These are phyloP conservation scores for Lipomyces sp. DNA, from an alignment of 805 yeast species.

Conservation along the genomic window DNA sequence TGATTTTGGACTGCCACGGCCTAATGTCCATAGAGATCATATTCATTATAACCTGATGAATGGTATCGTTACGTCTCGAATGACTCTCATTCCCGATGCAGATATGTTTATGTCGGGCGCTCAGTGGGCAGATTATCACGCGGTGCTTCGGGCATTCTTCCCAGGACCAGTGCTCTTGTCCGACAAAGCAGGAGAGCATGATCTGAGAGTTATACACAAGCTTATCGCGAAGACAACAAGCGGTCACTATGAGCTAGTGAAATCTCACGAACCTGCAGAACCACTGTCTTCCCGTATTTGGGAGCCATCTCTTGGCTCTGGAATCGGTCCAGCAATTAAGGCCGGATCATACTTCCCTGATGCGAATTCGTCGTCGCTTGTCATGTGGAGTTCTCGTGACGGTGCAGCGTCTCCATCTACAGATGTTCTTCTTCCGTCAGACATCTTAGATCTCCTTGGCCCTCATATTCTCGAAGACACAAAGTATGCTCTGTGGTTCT, in stretches of 20 bases:
- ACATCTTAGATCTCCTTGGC: constrained; percentile 8
- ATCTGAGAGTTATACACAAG: constrained; percentile 12
- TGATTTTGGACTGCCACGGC: constrained; percentile 18
- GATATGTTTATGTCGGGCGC: constrained; percentile 19
- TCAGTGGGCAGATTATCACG: constrained; percentile 19
- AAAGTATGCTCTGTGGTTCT: constrained; percentile 7
- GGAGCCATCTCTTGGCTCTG: constrained; percentile 12
- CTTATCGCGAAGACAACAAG: constrained; percentile 7
- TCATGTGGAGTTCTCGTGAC: constrained; percentile 17
- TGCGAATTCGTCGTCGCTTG: constrained; percentile 7
- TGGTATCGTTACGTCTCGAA: constrained; percentile 8
- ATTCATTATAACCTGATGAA: constrained; percentile 15
- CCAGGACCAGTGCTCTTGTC: constrained; percentile 15
- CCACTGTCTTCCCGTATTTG: constrained; percentile 15
- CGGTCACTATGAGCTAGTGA: constrained; percentile 13
- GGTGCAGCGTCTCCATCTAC: constrained; percentile 8
- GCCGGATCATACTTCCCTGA: constrained; percentile 14
- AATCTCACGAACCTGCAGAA: background rate
- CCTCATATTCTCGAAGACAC: background rate
- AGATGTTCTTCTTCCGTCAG: constrained; percentile 4
- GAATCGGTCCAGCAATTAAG: constrained; percentile 13
- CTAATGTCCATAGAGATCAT: constrained; percentile 14
- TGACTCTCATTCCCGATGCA: constrained; percentile 15
- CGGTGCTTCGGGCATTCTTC: constrained; percentile 13
- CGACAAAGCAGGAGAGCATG: constrained; percentile 16